phyloP scores from a whole-genome alignment of 208 protist genomes.

The Leishmania tropica region DNA sequence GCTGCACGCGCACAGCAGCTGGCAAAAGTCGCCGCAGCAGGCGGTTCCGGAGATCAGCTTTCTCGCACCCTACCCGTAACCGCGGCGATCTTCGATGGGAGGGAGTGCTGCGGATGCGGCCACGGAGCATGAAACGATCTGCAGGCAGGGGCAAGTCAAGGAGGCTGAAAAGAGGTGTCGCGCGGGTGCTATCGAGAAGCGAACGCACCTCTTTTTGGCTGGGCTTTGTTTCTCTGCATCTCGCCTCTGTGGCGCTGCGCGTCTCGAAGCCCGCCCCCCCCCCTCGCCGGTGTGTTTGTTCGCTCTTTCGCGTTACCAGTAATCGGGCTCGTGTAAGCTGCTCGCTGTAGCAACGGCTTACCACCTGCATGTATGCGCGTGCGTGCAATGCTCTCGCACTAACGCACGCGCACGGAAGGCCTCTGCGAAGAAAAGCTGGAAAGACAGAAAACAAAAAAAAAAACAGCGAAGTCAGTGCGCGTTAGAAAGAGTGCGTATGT shows the following conservation, averaged over 20 bases:
- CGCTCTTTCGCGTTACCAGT: neutral
- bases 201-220: neutral
- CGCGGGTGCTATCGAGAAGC: neutral
- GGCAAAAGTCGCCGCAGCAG: conserved; percentile 91
- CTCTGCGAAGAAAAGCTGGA: neutral
- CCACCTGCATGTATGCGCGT: neutral
- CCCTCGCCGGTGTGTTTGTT: neutral
- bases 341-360: neutral
- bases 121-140: neutral
- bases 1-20: conserved; percentile 85
- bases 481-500: neutral
- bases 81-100: neutral
- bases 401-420: neutral
- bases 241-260: neutral
- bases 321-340: neutral
- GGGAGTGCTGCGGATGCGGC: neutral
- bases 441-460: neutral
- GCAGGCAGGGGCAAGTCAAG: neutral
- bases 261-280: neutral
- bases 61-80: conserved; percentile 72
- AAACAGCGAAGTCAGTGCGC: neutral
- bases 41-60: conserved; percentile 86
- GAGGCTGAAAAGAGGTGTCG: neutral
- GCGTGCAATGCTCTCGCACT: neutral
- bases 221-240: neutral